phyloP scores from a whole-genome alignment of 306 rosid species.

The Acacia confusa region DNA sequence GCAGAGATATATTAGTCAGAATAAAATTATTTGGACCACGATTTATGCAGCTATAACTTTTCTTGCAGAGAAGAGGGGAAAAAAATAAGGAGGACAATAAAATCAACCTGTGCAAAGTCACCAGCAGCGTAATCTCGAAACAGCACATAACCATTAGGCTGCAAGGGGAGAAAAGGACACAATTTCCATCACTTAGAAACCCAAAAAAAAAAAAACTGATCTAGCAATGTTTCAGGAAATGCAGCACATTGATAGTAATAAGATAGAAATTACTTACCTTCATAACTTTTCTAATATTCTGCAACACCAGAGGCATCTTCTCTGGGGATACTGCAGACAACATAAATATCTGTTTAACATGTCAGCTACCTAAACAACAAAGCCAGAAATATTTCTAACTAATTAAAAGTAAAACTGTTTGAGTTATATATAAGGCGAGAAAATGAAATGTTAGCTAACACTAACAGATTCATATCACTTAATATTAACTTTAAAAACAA shows the following conservation, averaged over 20 bases:
- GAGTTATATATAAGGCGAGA: slow-evolving; percentile 11
- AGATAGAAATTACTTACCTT: slow-evolving; percentile 48
- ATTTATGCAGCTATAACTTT: not conserved
- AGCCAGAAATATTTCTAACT: slow-evolving; percentile 27
- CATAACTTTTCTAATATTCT: slow-evolving; percentile 72
- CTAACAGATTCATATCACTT: slow-evolving; percentile 3
- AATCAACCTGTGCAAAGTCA: slow-evolving; percentile 93
- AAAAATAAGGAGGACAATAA: not conserved
- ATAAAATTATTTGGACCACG: slow-evolving; percentile 13
- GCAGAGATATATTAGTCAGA: slow-evolving; percentile 19
- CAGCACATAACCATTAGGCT: slow-evolving; percentile 79
- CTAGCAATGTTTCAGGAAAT: slow-evolving; percentile 12
- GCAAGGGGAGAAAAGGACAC: slow-evolving; percentile 37
- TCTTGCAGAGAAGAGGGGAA: not conserved
- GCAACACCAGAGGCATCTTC: slow-evolving; percentile 78
- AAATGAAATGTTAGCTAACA: slow-evolving; percentile 17
- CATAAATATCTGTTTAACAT: slow-evolving; percentile 86
- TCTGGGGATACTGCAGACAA: slow-evolving; percentile 97
- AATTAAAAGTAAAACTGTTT: slow-evolving; percentile 24
- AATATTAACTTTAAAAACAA: slow-evolving; percentile 20
- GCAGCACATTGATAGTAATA: slow-evolving; percentile 13
- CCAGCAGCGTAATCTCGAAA: slow-evolving; percentile 91
- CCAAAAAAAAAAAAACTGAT: not conserved
- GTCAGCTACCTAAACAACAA: slow-evolving; percentile 56
- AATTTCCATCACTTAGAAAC: slow-evolving; percentile 25